Percentiles rank a stretch among this genome's conserved stretches.
Evolutionary conservation across 1,139 yeast genomes (phyloP).

Genomic region (Sugiyamaella paludigena): DNA sequence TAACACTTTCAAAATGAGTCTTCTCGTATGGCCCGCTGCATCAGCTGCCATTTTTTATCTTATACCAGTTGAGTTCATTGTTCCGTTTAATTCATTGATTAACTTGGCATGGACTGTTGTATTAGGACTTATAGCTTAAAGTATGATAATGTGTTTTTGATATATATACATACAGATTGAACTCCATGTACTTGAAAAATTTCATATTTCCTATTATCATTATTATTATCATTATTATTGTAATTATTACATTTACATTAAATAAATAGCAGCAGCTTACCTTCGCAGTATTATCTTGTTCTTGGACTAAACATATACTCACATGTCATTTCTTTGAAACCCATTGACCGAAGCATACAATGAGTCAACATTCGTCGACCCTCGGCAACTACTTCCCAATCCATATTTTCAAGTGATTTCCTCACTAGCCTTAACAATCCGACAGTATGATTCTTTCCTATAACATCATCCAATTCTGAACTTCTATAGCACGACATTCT

Average conservation of each 20-base stretch:
- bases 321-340: conserved; percentile 29
- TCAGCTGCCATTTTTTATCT: conserved; percentile 35
- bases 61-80: conserved; percentile 34
- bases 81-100: conserved; percentile 37
- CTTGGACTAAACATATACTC: conserved; percentile 27
- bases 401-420: conserved; percentile 28
- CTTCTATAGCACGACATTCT: conserved; percentile 26
- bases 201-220: too few relatives aligned
- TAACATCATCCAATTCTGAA: conserved; percentile 23
- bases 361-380: conserved; percentile 33
- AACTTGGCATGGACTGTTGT: conserved; percentile 39
- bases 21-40: conserved; percentile 40
- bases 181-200: too few relatives aligned
- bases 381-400: conserved; percentile 36
- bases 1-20: conserved; percentile 33
- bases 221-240: too few relatives aligned
- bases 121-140: conserved; percentile 31
- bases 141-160: too few relatives aligned
- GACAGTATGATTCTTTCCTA: conserved; percentile 31
- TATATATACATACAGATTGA: too few relatives aligned
- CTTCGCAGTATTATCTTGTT: background rate
- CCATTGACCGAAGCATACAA: conserved; percentile 36
- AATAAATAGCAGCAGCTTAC: too few relatives aligned
- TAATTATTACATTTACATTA: too few relatives aligned
- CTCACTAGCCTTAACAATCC: conserved; percentile 36